Base-by-base conservation (phyloP, 192 early-diverging fungal genomes). In the Podila clonocystis region DNA sequence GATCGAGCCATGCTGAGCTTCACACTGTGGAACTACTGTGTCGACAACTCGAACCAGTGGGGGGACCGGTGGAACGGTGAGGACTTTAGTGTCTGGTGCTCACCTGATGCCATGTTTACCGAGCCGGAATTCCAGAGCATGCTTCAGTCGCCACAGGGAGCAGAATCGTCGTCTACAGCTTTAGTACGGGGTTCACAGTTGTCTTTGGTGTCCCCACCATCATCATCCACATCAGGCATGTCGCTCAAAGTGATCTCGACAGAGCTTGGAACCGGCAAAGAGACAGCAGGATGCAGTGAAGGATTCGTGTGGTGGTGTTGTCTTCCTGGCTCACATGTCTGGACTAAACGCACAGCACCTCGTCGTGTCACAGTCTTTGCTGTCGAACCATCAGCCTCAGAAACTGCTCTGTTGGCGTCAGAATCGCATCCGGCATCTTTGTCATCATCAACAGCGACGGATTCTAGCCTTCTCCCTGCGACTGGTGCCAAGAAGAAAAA, bases 31-130 rank as follows among this genome's bases (percentile, higher is more conserved):
- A 86, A 86, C 28, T 89, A 89, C 67, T 82, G 79, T 17, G 78
- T 84, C 4, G 88, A 86, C 50, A 89, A 87, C 26, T 72, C 75
- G 12, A 20, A 72, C 34, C 58, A 71, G 24, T 86, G 86, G 85
- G 88, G 88, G 5, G 88, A 89, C 72, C 73, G 72, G 15, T 89
- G 88, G 88, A 85, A 86, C 57, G 88, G 88, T 3, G 88, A 89
- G 61, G 88, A 89, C 49, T 78, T 89, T 7, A 86, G 84, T 72
- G 63, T 89, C 9, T 88, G 82, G 82, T 69, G 67, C 26, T 55
- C 64, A 0, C 69, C 45, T 31, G 45, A 72, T 24, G 59, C 65
- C 30, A 62, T 4, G 11, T 73, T 80, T 34, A 2, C 69, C 12
- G 31, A 58, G 1, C 67, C 70, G 5, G 70, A 68, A 0, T 63